A percentile compares a stretch with the other conserved stretches of the same genome.
These are phyloP conservation scores for Telopea speciosissima DNA, from an alignment of 177 flowering plant species.

Conservation along the genomic window DNA sequence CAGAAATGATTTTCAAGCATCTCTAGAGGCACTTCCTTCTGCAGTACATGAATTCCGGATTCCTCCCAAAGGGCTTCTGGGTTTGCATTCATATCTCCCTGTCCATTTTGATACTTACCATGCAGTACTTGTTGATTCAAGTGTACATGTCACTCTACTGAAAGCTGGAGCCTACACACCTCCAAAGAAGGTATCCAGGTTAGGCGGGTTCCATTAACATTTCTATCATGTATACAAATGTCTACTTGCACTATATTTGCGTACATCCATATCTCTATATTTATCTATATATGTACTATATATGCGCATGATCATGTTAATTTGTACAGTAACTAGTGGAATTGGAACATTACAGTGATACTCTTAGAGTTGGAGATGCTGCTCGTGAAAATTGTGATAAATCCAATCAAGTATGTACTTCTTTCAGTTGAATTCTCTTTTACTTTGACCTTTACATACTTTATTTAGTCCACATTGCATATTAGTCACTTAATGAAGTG, in stretches of 20 bases:
- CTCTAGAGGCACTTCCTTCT: slow-evolving; percentile 54
- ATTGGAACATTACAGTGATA: slow-evolving; percentile 37
- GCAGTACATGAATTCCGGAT: slow-evolving; percentile 91
- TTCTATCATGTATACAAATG: no score
- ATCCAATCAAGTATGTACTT: slow-evolving; percentile 45
- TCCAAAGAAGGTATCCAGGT: slow-evolving; percentile 69
- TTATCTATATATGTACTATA: no score
- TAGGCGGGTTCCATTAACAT: slow-evolving; percentile 33
- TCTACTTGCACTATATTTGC: no score
- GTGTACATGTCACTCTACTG: slow-evolving; percentile 58
- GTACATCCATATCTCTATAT: no score
- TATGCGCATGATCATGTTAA: neutral
- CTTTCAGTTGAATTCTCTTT: neutral
- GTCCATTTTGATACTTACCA: slow-evolving; percentile 90
- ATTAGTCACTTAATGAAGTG: neutral
- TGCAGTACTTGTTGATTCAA: slow-evolving; percentile 79
- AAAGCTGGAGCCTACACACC: slow-evolving; percentile 42
- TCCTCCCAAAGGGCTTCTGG: slow-evolving; percentile 93
- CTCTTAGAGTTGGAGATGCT: slow-evolving; percentile 20
- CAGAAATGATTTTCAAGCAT: slow-evolving; percentile 58
- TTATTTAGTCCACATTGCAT: neutral
- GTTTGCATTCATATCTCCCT: slow-evolving; percentile 95
- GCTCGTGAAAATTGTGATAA: slow-evolving; percentile 26
- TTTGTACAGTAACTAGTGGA: slow-evolving; percentile 15
- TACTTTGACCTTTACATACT: neutral